Evolutionary conservation across 2,329 filamentous ascomycete genomes (phyloP).

Genomic region (Arthrobotrys sphaeroides): DNA sequence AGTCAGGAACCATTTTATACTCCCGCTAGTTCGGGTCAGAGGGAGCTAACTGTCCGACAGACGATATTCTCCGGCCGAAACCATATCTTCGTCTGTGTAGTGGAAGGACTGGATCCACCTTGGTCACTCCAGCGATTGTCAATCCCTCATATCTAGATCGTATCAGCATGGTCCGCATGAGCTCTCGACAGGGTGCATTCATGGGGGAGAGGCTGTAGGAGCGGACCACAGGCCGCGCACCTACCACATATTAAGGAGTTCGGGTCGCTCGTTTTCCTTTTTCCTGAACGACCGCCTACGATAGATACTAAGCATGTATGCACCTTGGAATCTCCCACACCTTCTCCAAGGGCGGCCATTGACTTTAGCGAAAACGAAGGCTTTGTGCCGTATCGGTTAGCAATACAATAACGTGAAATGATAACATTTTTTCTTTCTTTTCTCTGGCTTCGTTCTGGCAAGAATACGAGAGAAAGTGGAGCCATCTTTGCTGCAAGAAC

Average conservation of each 20-base stretch:
- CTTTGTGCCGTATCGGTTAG: conserved; percentile 53
- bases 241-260: conserved; percentile 4
- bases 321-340: conserved; percentile 20
- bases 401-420: conserved; percentile 39
- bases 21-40: neutral
- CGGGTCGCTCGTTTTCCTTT: conserved; percentile 4
- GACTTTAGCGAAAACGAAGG: conserved; percentile 52
- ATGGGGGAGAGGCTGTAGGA: conserved; percentile 9
- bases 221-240: conserved; percentile 15
- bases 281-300: neutral
- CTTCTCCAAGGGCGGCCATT: conserved; percentile 14
- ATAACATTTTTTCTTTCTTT: conserved; percentile 19
- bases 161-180: conserved; percentile 36
- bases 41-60: conserved; percentile 13
- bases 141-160: conserved; percentile 28
- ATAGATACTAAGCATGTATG: conserved; percentile 10
- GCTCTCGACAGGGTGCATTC: conserved; percentile 44
- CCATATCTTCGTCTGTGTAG: neutral
- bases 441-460: neutral
- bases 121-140: neutral
- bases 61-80: conserved; percentile 50
- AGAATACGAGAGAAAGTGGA: conserved; percentile 53
- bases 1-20: conserved; percentile 34
- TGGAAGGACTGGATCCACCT: conserved; percentile 13
- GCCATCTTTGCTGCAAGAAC: conserved; percentile 8